Base-by-base conservation (phyloP, 2,329 filamentous ascomycete genomes). In the Colletotrichum filicis region DNA sequence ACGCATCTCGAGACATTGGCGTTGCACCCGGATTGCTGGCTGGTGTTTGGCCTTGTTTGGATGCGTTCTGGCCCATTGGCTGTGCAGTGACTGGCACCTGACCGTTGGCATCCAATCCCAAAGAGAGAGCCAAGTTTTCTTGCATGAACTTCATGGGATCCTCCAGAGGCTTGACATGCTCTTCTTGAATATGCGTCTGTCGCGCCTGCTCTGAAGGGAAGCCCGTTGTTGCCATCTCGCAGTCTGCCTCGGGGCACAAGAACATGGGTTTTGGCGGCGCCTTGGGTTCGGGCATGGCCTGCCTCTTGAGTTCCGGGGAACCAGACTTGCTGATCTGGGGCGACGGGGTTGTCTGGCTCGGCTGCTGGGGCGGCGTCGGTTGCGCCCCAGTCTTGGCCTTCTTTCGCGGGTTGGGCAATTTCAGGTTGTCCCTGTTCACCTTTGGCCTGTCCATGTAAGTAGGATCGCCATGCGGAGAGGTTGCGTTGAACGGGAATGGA, bases 401-500 rank as follows among this genome's bases (percentile, higher is more conserved):
- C 80, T 92, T 91, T 16, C 85, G 82, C 5, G 87, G 42, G 42
- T 49, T 83, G 5, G 90, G 91, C 26, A 91, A 81, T 64, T 88
- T 86, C 49, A 92, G 82, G 65, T 88, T 87, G 0, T 86, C 85
- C 66, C 84, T 83, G 46, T 89, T 89, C 37, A 91, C 80, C 63
- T 86, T 83, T 2, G 86, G 83, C 78, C 85, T 87, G 78, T 81
- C 84, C 58, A 87, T 86, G 74, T 91, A 91, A 7, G 83, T 85
- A 2, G 90, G 90, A 69, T 89, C 87, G 14, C 90, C 90, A 74
- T 90, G 88, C 37, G 91, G 90, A 6, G 90, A 91, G 9, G 85
- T 82, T 22, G 85, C 87, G 14, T 87, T 87, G 69, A 92, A 86
- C 30, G 84, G 81, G 79, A 90, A 91, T 0, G 90, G 90, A 19